Evolutionary conservation across 345 rosid species (phyloP).

Genomic region (Turritis glabra): DNA sequence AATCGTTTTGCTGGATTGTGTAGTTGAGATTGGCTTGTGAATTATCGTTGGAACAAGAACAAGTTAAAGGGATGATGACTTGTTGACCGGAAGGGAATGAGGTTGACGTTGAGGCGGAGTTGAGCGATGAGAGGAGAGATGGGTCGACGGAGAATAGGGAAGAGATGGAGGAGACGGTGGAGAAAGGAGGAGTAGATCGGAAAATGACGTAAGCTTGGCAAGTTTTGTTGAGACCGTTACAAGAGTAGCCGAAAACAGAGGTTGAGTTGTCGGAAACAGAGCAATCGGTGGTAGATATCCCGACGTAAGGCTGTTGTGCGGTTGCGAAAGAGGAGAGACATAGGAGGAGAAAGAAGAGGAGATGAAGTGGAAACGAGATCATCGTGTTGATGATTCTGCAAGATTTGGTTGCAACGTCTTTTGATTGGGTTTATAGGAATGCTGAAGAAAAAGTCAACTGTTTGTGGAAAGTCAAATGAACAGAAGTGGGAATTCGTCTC

Average conservation of each 20-base stretch:
- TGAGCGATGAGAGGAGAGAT: slow-evolving; percentile 49
- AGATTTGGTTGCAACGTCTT: background rate
- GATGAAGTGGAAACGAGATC: background rate
- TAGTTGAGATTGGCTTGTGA: slow-evolving; percentile 59
- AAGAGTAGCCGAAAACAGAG: slow-evolving; percentile 70
- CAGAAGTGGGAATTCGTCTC: background rate
- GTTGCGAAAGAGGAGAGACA: slow-evolving; percentile 37
- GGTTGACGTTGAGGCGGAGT: slow-evolving; percentile 44
- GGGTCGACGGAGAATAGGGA: slow-evolving; percentile 49
- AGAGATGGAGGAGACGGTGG: slow-evolving; percentile 54
- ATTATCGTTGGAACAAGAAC: slow-evolving; percentile 60
- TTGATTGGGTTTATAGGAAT: background rate
- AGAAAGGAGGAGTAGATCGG: slow-evolving; percentile 60
- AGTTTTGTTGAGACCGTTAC: slow-evolving; percentile 62
- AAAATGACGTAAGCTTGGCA: slow-evolving; percentile 64
- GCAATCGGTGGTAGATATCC: slow-evolving; percentile 47
- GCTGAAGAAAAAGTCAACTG: slow-evolving; percentile 5
- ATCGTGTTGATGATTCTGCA: slow-evolving; percentile 9
- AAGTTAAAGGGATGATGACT: slow-evolving; percentile 67
- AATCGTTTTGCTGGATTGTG: slow-evolving; percentile 38
- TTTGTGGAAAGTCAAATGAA: slow-evolving; percentile 21
- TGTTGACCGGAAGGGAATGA: slow-evolving; percentile 44
- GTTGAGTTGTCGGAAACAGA: slow-evolving; percentile 32
- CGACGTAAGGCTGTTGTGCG: slow-evolving; percentile 76
- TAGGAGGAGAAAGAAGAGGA: background rate